phyloP scores from a whole-genome alignment of 2,329 filamentous ascomycete genomes.

The Aureobasidium sp. region DNA sequence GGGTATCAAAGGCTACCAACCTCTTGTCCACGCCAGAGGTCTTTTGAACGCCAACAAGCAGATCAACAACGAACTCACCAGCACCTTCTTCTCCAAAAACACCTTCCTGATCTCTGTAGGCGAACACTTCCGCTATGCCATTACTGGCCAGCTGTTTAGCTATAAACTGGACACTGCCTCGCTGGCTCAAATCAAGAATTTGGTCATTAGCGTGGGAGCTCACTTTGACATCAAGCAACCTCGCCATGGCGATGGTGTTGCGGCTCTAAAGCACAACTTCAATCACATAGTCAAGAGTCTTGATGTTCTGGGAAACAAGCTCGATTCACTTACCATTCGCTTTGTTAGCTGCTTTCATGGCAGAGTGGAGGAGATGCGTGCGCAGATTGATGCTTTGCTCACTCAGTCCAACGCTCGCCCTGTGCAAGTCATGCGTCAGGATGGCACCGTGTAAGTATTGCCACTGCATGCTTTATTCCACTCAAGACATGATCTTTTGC shows the following conservation, averaged over 20 bases:
- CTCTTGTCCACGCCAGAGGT: neutral
- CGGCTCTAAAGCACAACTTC: constrained; percentile 8
- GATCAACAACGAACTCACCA: neutral
- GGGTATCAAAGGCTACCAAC: neutral
- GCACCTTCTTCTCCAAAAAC: neutral
- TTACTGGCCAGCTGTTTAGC: neutral
- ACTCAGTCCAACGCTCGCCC: neutral
- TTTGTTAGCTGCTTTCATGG: neutral
- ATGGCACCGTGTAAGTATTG: neutral
- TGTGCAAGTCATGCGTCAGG: neutral
- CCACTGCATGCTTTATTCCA: too few species aligned
- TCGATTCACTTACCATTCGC: neutral
- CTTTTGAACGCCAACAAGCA: neutral
- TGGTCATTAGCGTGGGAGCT: neutral
- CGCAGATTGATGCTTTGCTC: neutral
- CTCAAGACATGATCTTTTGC: neutral
- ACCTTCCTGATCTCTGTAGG: neutral
- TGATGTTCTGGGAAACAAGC: neutral
- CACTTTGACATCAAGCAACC: neutral
- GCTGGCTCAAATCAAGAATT: neutral
- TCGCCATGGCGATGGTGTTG: neutral
- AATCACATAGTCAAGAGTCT: constrained; percentile 6
- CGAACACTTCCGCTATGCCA: neutral
- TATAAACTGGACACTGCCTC: neutral
- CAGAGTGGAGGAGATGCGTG: constrained; percentile 2